Conservation (phyloP, 345 rosid genomes). For the Eucalyptus paniculata region DNA sequence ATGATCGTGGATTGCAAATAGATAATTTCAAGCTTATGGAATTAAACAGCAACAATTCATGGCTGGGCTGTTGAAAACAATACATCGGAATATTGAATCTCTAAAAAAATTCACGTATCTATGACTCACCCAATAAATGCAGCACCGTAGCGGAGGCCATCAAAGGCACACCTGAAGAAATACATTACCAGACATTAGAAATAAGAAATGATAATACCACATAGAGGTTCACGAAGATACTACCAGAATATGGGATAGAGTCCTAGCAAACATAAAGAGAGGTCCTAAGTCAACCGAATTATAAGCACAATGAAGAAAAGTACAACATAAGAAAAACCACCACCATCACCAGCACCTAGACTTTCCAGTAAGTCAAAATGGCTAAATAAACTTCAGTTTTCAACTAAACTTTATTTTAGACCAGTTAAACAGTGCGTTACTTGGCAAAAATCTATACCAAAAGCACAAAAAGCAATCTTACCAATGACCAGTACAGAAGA, state of each 20-base stretch:
- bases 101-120: neutral
- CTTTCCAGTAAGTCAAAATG: neutral
- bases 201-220: neutral
- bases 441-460: neutral
- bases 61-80: neutral
- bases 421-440: neutral
- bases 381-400: neutral
- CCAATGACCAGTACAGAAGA: conserved; percentile 95
- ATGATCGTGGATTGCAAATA: neutral
- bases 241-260: neutral
- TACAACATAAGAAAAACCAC: neutral
- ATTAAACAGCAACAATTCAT: neutral
- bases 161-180: conserved; percentile 80
- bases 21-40: neutral
- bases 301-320: neutral
- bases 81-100: neutral
- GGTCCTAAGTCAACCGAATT: neutral
- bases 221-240: neutral
- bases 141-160: conserved; percentile 91
- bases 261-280: neutral
- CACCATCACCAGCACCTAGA: neutral
- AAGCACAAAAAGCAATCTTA: neutral
- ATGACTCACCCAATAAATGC: conserved; percentile 86
- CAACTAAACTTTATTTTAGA: neutral
- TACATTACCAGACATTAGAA: neutral